Evolutionary conservation across 23 red algal species (phyloP).

Genomic region (Chondrus crispus): DNA sequence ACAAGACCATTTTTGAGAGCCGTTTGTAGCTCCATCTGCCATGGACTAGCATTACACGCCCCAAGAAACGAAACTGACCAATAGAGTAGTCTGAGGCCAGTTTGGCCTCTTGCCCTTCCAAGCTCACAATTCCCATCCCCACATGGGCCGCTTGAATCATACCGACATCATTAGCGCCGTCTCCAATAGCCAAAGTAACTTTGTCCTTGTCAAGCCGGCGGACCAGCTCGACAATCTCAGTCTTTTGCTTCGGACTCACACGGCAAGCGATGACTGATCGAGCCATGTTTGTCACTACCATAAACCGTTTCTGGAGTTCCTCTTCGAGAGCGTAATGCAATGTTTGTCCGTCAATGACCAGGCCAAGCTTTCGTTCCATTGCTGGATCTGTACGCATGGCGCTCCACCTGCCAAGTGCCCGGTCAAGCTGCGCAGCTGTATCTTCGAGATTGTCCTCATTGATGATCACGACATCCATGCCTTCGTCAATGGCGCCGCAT

Average conservation of each 20-base stretch:
- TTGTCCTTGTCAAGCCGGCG: constrained; percentile 49
- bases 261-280: constrained; percentile 90
- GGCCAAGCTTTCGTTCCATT: constrained; percentile 50
- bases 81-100: constrained; percentile 92
- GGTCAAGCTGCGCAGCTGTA: constrained; percentile 74
- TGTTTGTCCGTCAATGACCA: constrained; percentile 84
- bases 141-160: constrained; percentile 99
- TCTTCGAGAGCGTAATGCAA: constrained; percentile 70
- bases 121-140: constrained; percentile 87
- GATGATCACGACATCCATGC: constrained; percentile 85
- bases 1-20: constrained; percentile 73
- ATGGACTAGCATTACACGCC: constrained; percentile 91
- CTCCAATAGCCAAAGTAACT: constrained; percentile 92
- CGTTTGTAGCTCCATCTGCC: constrained; percentile 96
- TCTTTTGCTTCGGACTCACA: constrained; percentile 94
- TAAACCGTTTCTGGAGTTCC: constrained; percentile 59
- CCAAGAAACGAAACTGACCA: constrained; percentile 86
- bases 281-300: constrained; percentile 54
- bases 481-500: constrained; percentile 81
- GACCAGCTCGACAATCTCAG: constrained; percentile 87
- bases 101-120: constrained; percentile 92
- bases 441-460: constrained; percentile 77
- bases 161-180: constrained; percentile 98
- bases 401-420: constrained; percentile 65
- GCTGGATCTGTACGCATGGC: constrained; percentile 57